Evolutionary conservation across 192 early-diverging fungal species (phyloP), one percentile per base, ranked within the genome.

Genomic region (Coemansia sp.): DNA sequence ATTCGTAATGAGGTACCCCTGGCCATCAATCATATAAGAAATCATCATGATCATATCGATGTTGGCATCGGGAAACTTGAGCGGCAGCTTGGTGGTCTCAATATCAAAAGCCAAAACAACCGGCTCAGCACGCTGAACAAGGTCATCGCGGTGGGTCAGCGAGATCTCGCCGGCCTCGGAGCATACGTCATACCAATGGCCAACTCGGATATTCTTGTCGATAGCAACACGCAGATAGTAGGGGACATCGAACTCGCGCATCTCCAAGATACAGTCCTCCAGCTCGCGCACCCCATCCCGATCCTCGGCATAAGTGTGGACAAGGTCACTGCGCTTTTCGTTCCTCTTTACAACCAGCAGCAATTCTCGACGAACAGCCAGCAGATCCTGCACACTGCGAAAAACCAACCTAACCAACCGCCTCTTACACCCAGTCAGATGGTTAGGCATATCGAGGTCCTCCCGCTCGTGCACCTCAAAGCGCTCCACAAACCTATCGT

Each of bases 31-130:
- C 97, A 99, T 99, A 74, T 99, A 99, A 31, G 96, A 98, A 67
- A 99, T 97, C 97, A 99, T 99, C 94, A 98, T 99, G 65, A 99
- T 93, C 39, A 86, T 87, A 73, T 99, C 97, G 33, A 89, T 88
- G 3, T 77, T 51, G 0, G 94, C 85, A 64, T 98, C 97, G 8
- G 97, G 97, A 63, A 99, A 99, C 77, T 97, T 98, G 33, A 99
- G 86, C 33, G 97, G 97, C 33, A 94, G 75, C 74, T 99, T 99
- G 33, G 96, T 95, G 0, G 94, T 96, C 82, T 99, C 97, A 60
- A 99, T 99, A 84, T 98, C 95, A 70, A 95, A 99, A 0, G 95
- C 97, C 33, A 98, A 66, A 0, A 98, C 88, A 0, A 98, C 91
- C 1, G 95, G 95, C 35, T 99, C 96, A 0, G 94, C 92, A 85